Evolutionary conservation across 306 rosid genomes (phyloP).

Genomic region (Begonia loranthoides): DNA sequence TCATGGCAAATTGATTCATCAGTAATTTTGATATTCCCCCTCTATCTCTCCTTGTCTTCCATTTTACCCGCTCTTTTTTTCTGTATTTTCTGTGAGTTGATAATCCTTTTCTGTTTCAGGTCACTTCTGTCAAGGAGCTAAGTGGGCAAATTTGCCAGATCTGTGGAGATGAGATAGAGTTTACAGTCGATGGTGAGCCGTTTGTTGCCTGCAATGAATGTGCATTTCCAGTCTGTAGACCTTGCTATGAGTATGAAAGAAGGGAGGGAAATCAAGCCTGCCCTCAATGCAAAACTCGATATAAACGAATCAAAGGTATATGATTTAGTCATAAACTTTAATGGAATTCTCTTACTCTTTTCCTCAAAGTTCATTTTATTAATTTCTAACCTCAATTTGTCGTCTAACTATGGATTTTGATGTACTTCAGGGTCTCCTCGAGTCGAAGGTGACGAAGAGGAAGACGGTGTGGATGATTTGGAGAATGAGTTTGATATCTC

Average conservation of each 20-base stretch:
- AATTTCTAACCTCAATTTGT: not conserved
- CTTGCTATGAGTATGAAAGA: slow-evolving; percentile 91
- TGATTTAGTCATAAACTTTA: not conserved
- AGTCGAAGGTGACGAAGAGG: slow-evolving; percentile 89
- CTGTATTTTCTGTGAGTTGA: slow-evolving; percentile 10
- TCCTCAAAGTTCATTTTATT: too few relatives aligned
- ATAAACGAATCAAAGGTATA: slow-evolving; percentile 69
- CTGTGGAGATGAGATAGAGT: slow-evolving; percentile 84
- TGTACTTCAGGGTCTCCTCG: slow-evolving; percentile 54
- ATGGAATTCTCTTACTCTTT: not conserved
- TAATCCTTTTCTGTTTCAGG: slow-evolving; percentile 29
- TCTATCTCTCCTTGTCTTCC: not conserved
- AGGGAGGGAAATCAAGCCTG: slow-evolving; percentile 89
- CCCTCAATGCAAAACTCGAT: slow-evolving; percentile 89
- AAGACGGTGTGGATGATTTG: slow-evolving; percentile 74
- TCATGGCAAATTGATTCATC: too few relatives aligned
- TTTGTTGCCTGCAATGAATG: slow-evolving; percentile 93
- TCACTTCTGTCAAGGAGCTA: slow-evolving; percentile 49
- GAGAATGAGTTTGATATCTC: slow-evolving; percentile 71
- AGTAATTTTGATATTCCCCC: slow-evolving; percentile 3
- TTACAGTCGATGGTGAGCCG: slow-evolving; percentile 65
- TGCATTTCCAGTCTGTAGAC: slow-evolving; percentile 85
- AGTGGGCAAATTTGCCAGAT: slow-evolving; percentile 91
- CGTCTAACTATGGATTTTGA: not conserved
- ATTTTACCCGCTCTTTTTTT: not conserved